A percentile compares a stretch with the other conserved stretches of the same genome.
Conservation (phyloP, 2,329 filamentous ascomycete species). For the Phoma sp. region DNA sequence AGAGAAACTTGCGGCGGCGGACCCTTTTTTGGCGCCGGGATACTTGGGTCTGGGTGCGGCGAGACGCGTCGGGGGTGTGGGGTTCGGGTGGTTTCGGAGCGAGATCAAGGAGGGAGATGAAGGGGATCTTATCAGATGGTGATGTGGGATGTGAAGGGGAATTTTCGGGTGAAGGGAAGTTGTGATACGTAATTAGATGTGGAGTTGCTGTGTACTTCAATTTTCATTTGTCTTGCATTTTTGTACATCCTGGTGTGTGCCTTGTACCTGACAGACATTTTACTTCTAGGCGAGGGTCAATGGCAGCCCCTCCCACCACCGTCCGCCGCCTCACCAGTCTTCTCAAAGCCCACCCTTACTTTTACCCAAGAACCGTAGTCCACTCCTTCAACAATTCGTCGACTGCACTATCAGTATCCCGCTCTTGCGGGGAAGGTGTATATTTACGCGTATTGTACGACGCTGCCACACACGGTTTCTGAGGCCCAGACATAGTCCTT, state of each 20-base stretch:
- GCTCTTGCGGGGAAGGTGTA: not conserved
- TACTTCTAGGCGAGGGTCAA: no score
- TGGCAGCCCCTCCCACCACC: no score
- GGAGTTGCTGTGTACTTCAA: no score
- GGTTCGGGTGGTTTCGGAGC: not conserved
- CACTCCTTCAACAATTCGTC: constrained; percentile 31
- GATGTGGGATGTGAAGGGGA: not conserved
- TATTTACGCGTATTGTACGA: not conserved
- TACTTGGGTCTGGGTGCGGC: not conserved
- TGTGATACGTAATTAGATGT: no score
- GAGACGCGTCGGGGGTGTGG: constrained; percentile 12
- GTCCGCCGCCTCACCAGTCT: no score
- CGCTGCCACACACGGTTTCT: no score
- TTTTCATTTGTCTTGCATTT: not conserved
- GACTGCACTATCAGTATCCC: constrained; percentile 22
- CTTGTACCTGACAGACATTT: no score
- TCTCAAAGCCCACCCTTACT: no score
- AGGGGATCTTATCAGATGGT: not conserved
- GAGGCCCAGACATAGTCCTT: no score
- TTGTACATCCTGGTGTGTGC: not conserved
- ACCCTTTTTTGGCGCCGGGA: not conserved
- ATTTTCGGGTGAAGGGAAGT: not conserved
- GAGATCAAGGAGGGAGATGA: no score
- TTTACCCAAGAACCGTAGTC: constrained; percentile 22
- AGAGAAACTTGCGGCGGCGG: constrained; percentile 8